Evolutionary conservation across 2,329 filamentous ascomycete species (phyloP).

Genomic region (Emmonsia crescens): DNA sequence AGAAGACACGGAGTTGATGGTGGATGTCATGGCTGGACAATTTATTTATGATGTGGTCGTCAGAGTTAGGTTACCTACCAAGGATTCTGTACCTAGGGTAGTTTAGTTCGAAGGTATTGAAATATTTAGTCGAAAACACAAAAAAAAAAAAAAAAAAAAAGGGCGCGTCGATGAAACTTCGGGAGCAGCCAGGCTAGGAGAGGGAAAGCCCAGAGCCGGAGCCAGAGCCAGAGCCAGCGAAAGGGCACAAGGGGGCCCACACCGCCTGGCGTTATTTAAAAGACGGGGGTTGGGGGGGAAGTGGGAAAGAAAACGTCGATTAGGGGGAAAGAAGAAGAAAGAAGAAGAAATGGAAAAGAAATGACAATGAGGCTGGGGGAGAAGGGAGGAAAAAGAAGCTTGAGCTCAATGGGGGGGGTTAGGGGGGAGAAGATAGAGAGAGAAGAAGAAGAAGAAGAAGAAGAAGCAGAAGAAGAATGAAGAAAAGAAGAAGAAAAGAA

Average conservation of each 20-base stretch:
- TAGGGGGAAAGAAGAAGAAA: conserved; percentile 6
- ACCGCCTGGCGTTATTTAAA: conserved; percentile 24
- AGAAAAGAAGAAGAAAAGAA: not conserved
- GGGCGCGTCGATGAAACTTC: not conserved
- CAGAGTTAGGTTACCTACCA: not conserved
- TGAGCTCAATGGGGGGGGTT: conserved; percentile 3
- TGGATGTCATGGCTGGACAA: conserved; percentile 28
- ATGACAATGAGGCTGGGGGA: not conserved
- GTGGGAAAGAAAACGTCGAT: conserved; percentile 6
- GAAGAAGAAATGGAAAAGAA: not conserved
- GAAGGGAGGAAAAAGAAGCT: conserved; percentile 11
- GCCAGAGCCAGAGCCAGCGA: conserved; percentile 14
- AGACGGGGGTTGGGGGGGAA: conserved; percentile 8
- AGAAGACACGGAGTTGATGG: conserved; percentile 27
- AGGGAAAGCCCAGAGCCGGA: not conserved
- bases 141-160: not conserved
- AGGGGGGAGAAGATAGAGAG: conserved; percentile 7
- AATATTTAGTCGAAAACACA: not conserved
- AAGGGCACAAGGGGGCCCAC: conserved; percentile 19
- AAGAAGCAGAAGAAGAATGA: not conserved
- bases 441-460: conserved; percentile 7
- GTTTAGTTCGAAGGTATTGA: not conserved
- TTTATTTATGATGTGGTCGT: not conserved
- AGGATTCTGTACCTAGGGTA: not conserved
- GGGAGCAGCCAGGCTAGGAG: not conserved